These are phyloP conservation scores for Thielaviopsis musarum DNA, from an alignment of 2,329 filamentous ascomycete species.

Conservation along the genomic window DNA sequence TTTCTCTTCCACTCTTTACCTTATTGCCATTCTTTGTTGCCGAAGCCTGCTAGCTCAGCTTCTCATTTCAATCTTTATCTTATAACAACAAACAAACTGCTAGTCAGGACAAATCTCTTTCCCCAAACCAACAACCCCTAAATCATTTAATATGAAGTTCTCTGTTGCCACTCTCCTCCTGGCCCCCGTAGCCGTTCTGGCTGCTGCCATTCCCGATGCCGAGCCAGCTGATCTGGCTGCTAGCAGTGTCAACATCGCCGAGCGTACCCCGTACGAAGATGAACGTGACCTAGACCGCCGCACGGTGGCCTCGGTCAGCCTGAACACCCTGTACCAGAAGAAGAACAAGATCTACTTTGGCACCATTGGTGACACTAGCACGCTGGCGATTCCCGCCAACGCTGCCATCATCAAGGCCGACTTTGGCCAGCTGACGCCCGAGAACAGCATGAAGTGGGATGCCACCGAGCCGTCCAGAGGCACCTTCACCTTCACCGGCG, in stretches of 20 bases:
- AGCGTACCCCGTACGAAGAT: background rate
- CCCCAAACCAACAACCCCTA: background rate
- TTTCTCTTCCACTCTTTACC: background rate
- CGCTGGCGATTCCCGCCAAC: background rate
- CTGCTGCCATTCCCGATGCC: background rate
- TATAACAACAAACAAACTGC: background rate
- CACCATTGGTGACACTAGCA: background rate
- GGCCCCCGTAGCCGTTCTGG: background rate
- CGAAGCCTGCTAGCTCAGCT: background rate
- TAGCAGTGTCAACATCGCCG: background rate
- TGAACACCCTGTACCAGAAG: background rate
- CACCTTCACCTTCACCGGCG: constrained; percentile 36
- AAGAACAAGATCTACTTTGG: background rate
- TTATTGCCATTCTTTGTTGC: background rate
- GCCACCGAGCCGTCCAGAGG: constrained; percentile 30
- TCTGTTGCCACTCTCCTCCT: background rate
- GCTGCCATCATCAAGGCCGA: constrained; percentile 37
- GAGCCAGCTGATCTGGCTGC: background rate
- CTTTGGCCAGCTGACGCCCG: constrained; percentile 48
- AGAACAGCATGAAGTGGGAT: constrained; percentile 60
- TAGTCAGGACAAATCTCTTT: background rate
- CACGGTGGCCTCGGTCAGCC: background rate
- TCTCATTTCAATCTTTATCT: background rate
- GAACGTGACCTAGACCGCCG: background rate
- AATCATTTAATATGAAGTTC: background rate